Base-by-base conservation (phyloP, 371 early-diverging fungal genomes). In the Mortierella sp. region DNA sequence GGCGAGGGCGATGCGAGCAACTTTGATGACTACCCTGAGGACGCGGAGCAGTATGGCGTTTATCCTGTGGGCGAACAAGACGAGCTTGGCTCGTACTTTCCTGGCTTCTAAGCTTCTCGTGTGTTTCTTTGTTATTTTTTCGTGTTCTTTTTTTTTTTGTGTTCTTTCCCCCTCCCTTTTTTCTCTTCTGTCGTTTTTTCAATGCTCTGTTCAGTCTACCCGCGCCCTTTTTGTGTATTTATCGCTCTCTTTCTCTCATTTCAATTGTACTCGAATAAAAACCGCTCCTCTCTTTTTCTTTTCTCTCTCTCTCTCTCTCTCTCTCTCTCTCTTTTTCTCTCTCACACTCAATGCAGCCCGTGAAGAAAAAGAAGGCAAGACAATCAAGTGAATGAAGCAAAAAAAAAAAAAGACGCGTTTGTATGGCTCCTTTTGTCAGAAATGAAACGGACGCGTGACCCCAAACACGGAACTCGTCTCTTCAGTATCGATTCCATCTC, bases 1-100 rank as follows among this genome's bases (percentile, higher is more conserved):
- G 93, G 95, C 53, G 97, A 95, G 50, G 98, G 98, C 53, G 99
- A 99, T 86, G 95, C 98, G 14, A 95, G 96, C 87, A 97, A 98
- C 91, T 98, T 97, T 91, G 98, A 98, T 85, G 88, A 90, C 77
- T 98, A 98, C 88, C 96, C 96, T 1, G 99, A 96, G 87, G 94
- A 95, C 71, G 89, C 92, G 44, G 96, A 93, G 77, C 89, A 88
- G 55, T 93, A 93, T 75, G 94, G 94, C 5, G 83, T 79, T 43
- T 82, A 82, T 53, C 82, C 85, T 28, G 54, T 76, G 28, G 67
- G 81, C 34, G 85, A 85, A 51, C 31, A 16, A 2, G 85, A 85
- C 71, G 79, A 80, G 16, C 79, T 85, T 31, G 85, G 85, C 28
- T 73, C 78, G 31, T 85, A 81, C 54, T 78, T 78, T 69, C 78